Conservation (phyloP, 352 stramenopile genomes). For the Phytophthora pseudosyringae region DNA sequence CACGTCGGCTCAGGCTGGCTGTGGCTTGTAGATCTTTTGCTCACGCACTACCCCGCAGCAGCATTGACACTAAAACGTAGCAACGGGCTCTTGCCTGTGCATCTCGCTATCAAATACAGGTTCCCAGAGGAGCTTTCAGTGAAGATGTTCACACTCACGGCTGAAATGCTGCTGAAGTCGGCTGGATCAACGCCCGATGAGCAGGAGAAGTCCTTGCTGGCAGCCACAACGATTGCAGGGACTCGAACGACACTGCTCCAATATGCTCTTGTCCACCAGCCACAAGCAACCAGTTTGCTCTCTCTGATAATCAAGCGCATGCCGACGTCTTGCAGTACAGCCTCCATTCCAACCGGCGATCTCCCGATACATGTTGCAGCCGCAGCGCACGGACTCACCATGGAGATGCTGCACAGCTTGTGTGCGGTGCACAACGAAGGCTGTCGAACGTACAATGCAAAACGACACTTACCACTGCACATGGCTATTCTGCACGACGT, state of each 20-base stretch:
- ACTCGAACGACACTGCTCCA: constrained; percentile 65
- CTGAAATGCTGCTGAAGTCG: constrained; percentile 14
- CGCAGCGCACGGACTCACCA: constrained; percentile 17
- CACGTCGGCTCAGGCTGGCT: constrained; percentile 23
- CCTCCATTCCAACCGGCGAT: constrained; percentile 35
- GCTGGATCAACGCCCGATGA: not conserved
- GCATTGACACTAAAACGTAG: constrained; percentile 28
- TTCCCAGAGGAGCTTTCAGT: constrained; percentile 28
- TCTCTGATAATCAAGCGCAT: constrained; percentile 39
- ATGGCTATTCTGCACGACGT: constrained; percentile 41
- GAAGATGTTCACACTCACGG: constrained; percentile 29
- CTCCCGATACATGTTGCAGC: constrained; percentile 62
- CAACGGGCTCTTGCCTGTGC: constrained; percentile 45
- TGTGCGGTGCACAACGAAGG: constrained; percentile 37
- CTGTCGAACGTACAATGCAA: constrained; percentile 54
- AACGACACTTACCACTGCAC: constrained; percentile 57
- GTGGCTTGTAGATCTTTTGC: constrained; percentile 38
- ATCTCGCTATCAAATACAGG: constrained; percentile 53
- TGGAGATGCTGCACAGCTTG: constrained; percentile 31
- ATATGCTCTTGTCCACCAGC: constrained; percentile 59
- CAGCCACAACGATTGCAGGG: constrained; percentile 35
- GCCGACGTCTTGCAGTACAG: constrained; percentile 38
- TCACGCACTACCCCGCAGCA: constrained; percentile 25
- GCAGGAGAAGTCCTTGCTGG: constrained; percentile 13
- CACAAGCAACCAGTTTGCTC: constrained; percentile 32